These are phyloP conservation scores for Piper betle DNA, from an alignment of 164 flowering plant genomes.

Conservation along the genomic window DNA sequence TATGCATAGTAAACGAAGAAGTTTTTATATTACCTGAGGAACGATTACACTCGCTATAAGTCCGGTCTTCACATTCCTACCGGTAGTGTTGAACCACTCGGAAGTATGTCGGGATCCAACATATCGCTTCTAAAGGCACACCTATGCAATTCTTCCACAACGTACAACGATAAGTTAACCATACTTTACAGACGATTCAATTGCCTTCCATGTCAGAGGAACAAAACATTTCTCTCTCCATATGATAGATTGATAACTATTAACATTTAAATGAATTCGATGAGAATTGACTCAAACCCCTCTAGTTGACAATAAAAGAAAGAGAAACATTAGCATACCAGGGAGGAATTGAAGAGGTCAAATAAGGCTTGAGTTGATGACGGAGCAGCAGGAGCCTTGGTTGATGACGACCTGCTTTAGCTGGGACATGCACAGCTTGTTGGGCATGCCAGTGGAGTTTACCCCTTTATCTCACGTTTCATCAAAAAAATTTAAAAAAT, in stretches of 20 bases:
- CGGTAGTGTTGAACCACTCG: constrained; percentile 97
- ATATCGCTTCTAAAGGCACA: constrained; percentile 88
- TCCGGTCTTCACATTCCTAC: constrained; percentile 90
- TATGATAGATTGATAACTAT: background rate
- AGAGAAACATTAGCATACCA: constrained; percentile 27
- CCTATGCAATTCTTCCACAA: constrained; percentile 24
- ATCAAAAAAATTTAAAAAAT: no score
- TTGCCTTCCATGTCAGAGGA: background rate
- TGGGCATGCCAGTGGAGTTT: no score
- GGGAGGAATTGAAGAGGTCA: constrained; percentile 78
- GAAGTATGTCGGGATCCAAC: constrained; percentile 85
- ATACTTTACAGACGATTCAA: background rate
- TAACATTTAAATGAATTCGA: background rate
- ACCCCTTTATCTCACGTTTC: no score
- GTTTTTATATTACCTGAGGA: constrained; percentile 53
- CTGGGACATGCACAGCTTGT: constrained; percentile 74
- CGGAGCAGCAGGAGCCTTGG: constrained; percentile 84
- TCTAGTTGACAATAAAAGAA: background rate
- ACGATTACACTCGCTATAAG: constrained; percentile 95
- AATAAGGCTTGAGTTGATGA: constrained; percentile 86
- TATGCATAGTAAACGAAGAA: no score
- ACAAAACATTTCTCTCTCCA: background rate
- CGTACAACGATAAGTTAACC: background rate
- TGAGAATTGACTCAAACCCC: background rate
- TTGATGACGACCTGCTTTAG: constrained; percentile 57